Evolutionary conservation across 2,329 filamentous ascomycete species (phyloP).

Genomic region (Hypomyces perniciosus): DNA sequence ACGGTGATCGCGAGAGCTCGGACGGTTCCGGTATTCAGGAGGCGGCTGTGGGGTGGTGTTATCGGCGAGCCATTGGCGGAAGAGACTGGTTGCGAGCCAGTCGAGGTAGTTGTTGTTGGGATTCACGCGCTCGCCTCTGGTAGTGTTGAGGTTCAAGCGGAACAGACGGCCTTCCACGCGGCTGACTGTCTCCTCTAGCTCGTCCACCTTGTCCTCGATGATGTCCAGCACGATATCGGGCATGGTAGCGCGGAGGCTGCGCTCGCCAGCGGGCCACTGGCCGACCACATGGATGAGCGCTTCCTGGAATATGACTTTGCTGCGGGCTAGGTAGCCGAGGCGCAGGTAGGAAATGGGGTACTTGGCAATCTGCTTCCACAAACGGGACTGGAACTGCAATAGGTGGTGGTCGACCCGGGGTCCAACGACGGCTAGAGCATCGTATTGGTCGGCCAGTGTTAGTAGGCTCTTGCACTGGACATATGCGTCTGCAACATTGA

Average conservation of each 20-base stretch:
- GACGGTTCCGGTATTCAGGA: constrained; percentile 24
- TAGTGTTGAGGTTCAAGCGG: constrained; percentile 70
- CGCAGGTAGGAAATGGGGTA: constrained; percentile 91
- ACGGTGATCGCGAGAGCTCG: constrained; percentile 23
- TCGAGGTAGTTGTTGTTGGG: constrained; percentile 77
- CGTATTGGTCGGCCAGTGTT: constrained; percentile 87
- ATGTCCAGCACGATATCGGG: constrained; percentile 76
- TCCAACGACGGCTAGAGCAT: constrained; percentile 80
- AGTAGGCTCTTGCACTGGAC: constrained; percentile 90
- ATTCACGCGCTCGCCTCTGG: constrained; percentile 73
- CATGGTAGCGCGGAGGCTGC: constrained; percentile 67
- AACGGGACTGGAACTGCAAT: constrained; percentile 78
- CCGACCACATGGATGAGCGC: constrained; percentile 91
- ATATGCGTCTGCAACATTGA: constrained; percentile 89
- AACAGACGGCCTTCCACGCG: constrained; percentile 78
- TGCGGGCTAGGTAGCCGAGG: constrained; percentile 78
- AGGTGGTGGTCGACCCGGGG: constrained; percentile 90
- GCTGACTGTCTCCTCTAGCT: constrained; percentile 75
- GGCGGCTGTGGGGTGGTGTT: constrained; percentile 67
- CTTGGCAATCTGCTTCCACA: constrained; percentile 96
- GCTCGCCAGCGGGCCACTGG: constrained; percentile 79
- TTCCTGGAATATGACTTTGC: constrained; percentile 77
- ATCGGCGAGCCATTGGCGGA: constrained; percentile 89
- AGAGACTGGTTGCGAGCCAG: constrained; percentile 82
- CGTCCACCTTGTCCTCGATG: constrained; percentile 92